Base-by-base conservation (phyloP, 176 grass and related monocot species). In the Aechmea fasciata region DNA sequence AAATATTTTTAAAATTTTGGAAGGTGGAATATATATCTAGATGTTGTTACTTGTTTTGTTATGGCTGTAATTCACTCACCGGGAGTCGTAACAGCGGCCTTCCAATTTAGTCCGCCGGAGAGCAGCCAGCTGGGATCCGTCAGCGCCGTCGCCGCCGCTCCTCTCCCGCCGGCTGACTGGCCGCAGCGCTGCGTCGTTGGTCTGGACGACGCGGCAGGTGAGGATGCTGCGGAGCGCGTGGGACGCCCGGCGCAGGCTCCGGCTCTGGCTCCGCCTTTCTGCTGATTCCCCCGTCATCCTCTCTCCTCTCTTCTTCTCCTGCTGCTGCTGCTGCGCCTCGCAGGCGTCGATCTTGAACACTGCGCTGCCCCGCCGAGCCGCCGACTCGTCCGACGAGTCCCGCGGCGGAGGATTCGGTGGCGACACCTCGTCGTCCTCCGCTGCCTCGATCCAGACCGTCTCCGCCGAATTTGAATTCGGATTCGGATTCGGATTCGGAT, bases 181-280 rank as follows among this genome's bases (percentile, higher is more conserved):
- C 8, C 13, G 71, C 68, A 83, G 69, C 54, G 80, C 87, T 1
- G 79, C 48, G 65, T 77, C 73, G 65, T 77, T 70, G 11, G 72
- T 71, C 55, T 79, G 69, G 12, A 77, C 76, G 2, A 15, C 10
- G 26, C 77, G 51, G 77, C 87, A 90, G 47, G 73, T 80, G 48
- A 90, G 66, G 61, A 85, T 80, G 69, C 1, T 83, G 24, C 79
- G 80, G 11, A 90, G 65, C 77, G 61, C 65, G 64, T 69, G 59
- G n/a, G 73, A 73, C 65, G 78, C 64, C 54, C 4, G 52, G 47
- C 76, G 75, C 79, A 75, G 72, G 65, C 66, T 70, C 55, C 57
- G 70, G 53, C n/a, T 74, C 23, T 11, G 71, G 61, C 70, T 71
- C 78, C 11, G 79, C 53, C 23, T 81, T 10, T 18, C 47, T 24